Conservation (phyloP, 495 filamentous ascomycete species). For the Annulohypoxylon stygium region DNA sequence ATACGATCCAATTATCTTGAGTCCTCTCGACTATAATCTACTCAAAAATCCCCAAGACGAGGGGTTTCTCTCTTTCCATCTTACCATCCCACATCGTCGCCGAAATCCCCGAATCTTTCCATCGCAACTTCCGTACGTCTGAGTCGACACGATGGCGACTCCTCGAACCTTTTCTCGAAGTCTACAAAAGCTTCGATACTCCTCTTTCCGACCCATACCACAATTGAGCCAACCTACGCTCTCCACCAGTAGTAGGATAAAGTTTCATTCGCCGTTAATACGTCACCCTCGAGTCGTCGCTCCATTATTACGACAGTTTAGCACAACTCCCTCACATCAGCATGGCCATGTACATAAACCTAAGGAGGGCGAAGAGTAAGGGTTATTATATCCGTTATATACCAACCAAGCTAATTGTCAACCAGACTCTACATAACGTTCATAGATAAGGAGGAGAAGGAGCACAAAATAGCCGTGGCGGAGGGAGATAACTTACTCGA, state of each 20-base stretch:
- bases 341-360: slow-evolving; percentile 88
- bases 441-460: slow-evolving; percentile 89
- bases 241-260: slow-evolving; percentile 29
- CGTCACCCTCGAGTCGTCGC: slow-evolving; percentile 18
- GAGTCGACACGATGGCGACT: slow-evolving; percentile 31
- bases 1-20: neutral
- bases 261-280: slow-evolving; percentile 25
- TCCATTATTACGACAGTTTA: slow-evolving; percentile 69
- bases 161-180: slow-evolving; percentile 36
- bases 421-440: slow-evolving; percentile 88
- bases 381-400: slow-evolving; percentile 7
- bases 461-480: slow-evolving; percentile 80
- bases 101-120: slow-evolving; percentile 32
- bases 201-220: slow-evolving; percentile 19
- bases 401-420: slow-evolving; percentile 10
- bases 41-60: neutral
- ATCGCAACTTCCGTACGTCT: slow-evolving; percentile 18
- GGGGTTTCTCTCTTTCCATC: neutral
- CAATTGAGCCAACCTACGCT: slow-evolving; percentile 21
- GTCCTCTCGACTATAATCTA: neutral
- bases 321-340: slow-evolving; percentile 66
- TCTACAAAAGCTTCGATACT: slow-evolving; percentile 26
- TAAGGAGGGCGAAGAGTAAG: slow-evolving; percentile 94
- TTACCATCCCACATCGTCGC: slow-evolving; percentile 19
- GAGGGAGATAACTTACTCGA: slow-evolving; percentile 93